Conservation (phyloP, 352 stramenopile species). For the Phytophthora vignae region DNA sequence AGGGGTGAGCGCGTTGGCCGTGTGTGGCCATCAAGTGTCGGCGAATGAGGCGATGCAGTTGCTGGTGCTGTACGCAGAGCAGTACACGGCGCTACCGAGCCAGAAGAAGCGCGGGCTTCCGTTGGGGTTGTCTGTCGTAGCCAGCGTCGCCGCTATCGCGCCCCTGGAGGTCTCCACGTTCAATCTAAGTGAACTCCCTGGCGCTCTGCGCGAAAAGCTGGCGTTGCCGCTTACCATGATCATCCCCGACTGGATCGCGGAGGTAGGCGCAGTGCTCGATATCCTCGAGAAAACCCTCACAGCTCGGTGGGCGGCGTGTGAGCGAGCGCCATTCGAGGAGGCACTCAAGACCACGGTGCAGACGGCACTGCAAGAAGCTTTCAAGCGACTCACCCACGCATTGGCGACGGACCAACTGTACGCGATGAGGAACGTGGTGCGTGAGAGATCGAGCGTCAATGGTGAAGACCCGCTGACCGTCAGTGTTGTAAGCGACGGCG, state of each 20-base stretch:
- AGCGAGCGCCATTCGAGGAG: conserved; percentile 23
- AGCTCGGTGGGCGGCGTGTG: conserved; percentile 23
- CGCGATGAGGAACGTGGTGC: conserved; percentile 17
- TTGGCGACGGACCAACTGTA: conserved; percentile 32
- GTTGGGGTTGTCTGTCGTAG: conserved; percentile 23
- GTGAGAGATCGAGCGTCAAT: neutral
- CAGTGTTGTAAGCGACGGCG: conserved; percentile 1
- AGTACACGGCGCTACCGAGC: conserved; percentile 7
- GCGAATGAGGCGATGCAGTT: conserved; percentile 30
- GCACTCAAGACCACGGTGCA: conserved; percentile 15
- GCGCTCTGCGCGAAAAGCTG: conserved; percentile 22
- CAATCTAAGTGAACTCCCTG: conserved; percentile 5
- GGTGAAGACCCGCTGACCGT: conserved; percentile 9
- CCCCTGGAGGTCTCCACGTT: conserved; percentile 4
- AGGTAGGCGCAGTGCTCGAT: conserved; percentile 27
- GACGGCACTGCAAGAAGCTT: conserved; percentile 18
- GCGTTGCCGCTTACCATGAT: conserved; percentile 16
- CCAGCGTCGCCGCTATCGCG: conserved; percentile 21
- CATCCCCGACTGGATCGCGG: conserved; percentile 15
- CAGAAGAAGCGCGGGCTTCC: conserved; percentile 14
- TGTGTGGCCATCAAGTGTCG: conserved; percentile 16
- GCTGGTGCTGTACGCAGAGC: conserved; percentile 22
- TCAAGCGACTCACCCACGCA: conserved; percentile 28
- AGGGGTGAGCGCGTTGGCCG: conserved; percentile 29
- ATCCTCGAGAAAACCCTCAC: conserved; percentile 26